A percentile compares a stretch with the other conserved stretches of the same genome.
Evolutionary conservation across 805 yeast genomes (phyloP).

Genomic region (Ogataea populi-albae): DNA sequence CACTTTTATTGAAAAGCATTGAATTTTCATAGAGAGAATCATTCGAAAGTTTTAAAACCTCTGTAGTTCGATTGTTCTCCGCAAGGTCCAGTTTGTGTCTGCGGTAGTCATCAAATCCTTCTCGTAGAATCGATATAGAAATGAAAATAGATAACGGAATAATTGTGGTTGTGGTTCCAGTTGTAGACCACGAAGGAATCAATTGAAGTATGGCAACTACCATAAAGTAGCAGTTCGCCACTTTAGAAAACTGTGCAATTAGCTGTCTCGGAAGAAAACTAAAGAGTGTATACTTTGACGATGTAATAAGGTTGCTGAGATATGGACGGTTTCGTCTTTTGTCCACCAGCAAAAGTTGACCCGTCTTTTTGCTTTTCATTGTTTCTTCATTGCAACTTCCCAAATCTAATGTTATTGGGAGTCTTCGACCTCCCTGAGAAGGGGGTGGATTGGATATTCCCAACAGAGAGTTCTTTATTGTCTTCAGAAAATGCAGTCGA

Average conservation of each 20-base stretch:
- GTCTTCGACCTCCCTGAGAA: constrained; percentile 66
- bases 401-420: constrained; percentile 60
- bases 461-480: constrained; percentile 32
- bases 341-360: constrained; percentile 49
- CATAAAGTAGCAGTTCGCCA: constrained; percentile 90
- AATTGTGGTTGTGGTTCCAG: constrained; percentile 93
- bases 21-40: constrained; percentile 9
- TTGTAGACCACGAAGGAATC: constrained; percentile 97
- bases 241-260: constrained; percentile 84
- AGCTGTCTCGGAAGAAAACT: constrained; percentile 87
- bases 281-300: constrained; percentile 79
- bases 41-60: constrained; percentile 34
- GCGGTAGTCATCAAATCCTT: constrained; percentile 90
- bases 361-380: constrained; percentile 30
- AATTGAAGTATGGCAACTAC: constrained; percentile 88
- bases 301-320: constrained; percentile 67
- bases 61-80: constrained; percentile 64
- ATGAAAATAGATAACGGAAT: constrained; percentile 84
- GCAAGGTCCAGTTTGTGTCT: constrained; percentile 81
- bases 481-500: constrained; percentile 6
- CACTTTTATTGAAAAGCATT: constrained; percentile 23
- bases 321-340: constrained; percentile 66
- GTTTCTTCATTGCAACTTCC: constrained; percentile 29
- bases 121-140: constrained; percentile 84
- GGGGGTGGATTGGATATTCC: constrained; percentile 49